Conservation (phyloP, 345 rosid species). For the Firmiana major region DNA sequence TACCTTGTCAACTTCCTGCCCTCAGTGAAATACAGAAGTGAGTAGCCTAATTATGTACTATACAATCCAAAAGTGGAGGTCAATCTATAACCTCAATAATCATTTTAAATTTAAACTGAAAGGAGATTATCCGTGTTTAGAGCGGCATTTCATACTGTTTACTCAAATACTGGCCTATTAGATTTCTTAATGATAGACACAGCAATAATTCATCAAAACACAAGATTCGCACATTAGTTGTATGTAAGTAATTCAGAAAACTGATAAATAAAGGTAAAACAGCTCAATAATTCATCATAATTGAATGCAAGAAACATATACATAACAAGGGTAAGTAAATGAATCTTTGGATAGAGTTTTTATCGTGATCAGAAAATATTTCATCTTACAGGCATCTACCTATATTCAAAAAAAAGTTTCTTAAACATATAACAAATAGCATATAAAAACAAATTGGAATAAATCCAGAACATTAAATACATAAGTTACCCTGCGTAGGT, state of each 20-base stretch:
- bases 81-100: not conserved
- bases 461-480: not conserved
- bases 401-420: not conserved
- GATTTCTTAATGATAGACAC: not conserved
- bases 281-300: not conserved
- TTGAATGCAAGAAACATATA: not conserved
- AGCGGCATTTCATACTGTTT: not conserved
- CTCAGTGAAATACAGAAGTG: constrained; percentile 9
- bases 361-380: not conserved
- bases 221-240: not conserved
- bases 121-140: not conserved
- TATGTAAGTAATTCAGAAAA: not conserved
- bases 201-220: not conserved
- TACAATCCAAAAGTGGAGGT: constrained; percentile 2
- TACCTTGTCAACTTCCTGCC: constrained; percentile 7
- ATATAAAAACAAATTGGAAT: not conserved
- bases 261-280: not conserved
- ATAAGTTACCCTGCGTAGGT: not conserved
- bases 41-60: not conserved
- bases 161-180: not conserved
- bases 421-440: not conserved
- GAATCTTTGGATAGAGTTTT: not conserved
- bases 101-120: not conserved
- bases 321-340: not conserved
- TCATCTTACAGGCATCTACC: not conserved